Evolutionary conservation across 192 early-diverging fungal genomes (phyloP).

Genomic region (Geosiphon pyriformis): DNA sequence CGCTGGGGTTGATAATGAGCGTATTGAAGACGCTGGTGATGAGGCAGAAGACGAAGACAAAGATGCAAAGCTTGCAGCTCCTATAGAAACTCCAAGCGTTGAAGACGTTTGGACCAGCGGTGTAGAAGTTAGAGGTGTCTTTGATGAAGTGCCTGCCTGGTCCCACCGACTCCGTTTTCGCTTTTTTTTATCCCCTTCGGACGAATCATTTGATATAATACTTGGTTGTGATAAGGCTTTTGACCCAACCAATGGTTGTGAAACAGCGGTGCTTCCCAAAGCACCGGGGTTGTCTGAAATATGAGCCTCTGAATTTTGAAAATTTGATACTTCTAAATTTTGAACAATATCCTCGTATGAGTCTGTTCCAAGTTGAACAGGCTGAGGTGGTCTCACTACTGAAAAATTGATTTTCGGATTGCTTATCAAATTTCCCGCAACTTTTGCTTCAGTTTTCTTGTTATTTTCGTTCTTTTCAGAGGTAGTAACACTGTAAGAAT

Average conservation of each 20-base stretch:
- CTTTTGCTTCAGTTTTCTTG: too few relatives aligned
- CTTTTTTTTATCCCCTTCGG: slow-evolving; percentile 7
- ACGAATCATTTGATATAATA: neutral
- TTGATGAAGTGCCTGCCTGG: slow-evolving; percentile 1
- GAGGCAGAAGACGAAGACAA: slow-evolving; percentile 7
- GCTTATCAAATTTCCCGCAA: too few relatives aligned
- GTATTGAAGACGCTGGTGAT: neutral
- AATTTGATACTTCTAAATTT: neutral
- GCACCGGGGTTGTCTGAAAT: neutral
- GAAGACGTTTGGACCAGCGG: neutral
- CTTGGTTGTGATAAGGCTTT: neutral
- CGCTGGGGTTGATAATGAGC: neutral
- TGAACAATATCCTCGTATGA: neutral
- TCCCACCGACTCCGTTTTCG: slow-evolving; percentile 30
- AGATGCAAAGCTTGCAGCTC: neutral
- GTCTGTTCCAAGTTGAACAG: neutral
- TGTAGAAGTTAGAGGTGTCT: slow-evolving; percentile 4
- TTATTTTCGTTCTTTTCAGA: too few relatives aligned
- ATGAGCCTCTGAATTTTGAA: neutral
- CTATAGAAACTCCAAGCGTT: neutral
- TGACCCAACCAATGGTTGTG: neutral
- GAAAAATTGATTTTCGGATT: neutral
- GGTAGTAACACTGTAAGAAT: too few relatives aligned
- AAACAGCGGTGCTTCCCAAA: neutral
- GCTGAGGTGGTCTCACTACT: neutral